Evolutionary conservation across 176 grass and related monocot genomes (phyloP).

Genomic region (Oryza longistaminata): DNA sequence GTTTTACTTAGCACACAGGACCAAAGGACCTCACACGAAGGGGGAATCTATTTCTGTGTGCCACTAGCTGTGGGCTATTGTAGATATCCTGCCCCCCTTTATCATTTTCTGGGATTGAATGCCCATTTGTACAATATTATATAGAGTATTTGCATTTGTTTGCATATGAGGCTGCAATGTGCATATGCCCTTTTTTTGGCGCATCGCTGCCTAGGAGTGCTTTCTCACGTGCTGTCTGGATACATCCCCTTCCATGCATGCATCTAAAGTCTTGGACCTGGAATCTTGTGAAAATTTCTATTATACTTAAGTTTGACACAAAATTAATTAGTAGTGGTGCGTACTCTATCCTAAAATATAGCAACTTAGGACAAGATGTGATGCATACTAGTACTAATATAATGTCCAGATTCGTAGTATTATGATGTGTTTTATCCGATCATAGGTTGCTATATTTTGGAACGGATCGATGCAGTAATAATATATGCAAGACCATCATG

Average conservation of each 20-base stretch:
- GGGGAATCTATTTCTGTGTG: background rate
- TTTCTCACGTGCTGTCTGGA: slow-evolving; percentile 31
- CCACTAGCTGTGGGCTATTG: background rate
- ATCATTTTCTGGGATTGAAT: background rate
- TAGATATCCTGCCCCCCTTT: background rate
- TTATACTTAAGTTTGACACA: slow-evolving; percentile 1
- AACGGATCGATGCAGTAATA: too few species aligned
- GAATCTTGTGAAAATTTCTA: slow-evolving; percentile 4
- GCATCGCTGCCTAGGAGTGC: background rate
- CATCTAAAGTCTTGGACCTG: slow-evolving; percentile 1
- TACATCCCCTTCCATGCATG: slow-evolving; percentile 1
- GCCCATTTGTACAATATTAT: background rate
- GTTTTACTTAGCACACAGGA: too few species aligned
- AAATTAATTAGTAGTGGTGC: background rate
- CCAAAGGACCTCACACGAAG: too few species aligned
- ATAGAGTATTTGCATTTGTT: background rate
- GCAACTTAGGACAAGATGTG: too few species aligned
- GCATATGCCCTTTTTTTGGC: slow-evolving; percentile 6
- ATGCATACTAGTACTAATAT: too few species aligned
- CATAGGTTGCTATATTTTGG: too few species aligned
- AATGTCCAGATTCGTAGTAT: too few species aligned
- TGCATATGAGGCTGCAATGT: background rate
- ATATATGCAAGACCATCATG: too few species aligned
- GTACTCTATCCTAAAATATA: too few species aligned
- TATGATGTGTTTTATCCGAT: too few species aligned